A percentile compares a stretch with the other conserved stretches of the same genome.
These are phyloP conservation scores for Senna tora DNA, from an alignment of 306 rosid genomes.

Conservation along the genomic window DNA sequence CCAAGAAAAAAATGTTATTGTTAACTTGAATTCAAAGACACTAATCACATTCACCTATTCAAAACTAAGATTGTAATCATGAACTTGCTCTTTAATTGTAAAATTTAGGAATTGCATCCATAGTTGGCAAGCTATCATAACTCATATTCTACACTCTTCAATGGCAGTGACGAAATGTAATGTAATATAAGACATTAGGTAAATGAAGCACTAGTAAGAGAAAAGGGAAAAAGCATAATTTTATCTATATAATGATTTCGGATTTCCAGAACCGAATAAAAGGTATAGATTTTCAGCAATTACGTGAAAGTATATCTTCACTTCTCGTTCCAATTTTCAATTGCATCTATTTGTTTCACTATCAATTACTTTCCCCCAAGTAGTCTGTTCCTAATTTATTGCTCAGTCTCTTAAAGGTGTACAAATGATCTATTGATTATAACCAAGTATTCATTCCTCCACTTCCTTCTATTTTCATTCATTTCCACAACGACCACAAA, in stretches of 20 bases:
- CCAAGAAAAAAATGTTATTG: background rate
- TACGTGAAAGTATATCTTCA: background rate
- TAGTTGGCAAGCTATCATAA: constrained; percentile 7
- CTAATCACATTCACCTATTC: constrained; percentile 11
- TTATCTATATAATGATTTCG: background rate
- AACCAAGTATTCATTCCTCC: too few relatives aligned
- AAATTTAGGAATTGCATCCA: background rate
- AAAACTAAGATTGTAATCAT: background rate
- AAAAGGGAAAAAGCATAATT: background rate
- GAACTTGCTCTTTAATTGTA: background rate
- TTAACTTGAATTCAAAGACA: background rate
- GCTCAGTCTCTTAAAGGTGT: background rate
- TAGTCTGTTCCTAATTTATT: background rate
- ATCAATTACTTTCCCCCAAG: background rate
- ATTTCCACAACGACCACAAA: background rate
- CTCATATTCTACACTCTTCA: background rate
- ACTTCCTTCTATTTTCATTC: background rate
- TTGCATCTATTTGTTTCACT: background rate
- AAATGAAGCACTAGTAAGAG: background rate
- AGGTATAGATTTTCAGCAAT: background rate
- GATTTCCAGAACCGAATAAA: background rate
- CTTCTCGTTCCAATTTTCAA: background rate
- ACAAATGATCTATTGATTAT: too few relatives aligned
- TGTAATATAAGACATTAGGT: background rate
- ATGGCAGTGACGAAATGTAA: constrained; percentile 3